Percentiles rank a stretch among this genome's conserved stretches.
phyloP scores from a whole-genome alignment of 345 rosid species.

The Lepidium didymum region DNA sequence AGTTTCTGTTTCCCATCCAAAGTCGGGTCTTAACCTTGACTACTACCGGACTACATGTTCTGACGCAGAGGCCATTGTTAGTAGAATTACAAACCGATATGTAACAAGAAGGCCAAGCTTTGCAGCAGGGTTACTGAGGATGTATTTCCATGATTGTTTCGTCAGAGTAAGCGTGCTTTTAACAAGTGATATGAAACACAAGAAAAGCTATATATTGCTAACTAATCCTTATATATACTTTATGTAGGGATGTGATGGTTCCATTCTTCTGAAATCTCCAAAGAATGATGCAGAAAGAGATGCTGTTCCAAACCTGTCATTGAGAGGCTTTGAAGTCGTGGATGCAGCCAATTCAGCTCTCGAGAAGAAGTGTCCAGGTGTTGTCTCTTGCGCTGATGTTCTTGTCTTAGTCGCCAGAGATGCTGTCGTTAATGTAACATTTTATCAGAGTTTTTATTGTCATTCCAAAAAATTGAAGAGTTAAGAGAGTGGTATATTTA shows the following conservation, averaged over 20 bases:
- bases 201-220: neutral
- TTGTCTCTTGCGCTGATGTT: conserved; percentile 64
- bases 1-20: conserved; percentile 5
- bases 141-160: conserved; percentile 56
- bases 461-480: neutral
- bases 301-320: conserved; percentile 29
- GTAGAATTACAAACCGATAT: conserved; percentile 12
- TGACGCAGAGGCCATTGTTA: conserved; percentile 24
- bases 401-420: conserved; percentile 56
- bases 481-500: neutral
- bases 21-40: conserved; percentile 19
- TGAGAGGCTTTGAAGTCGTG: conserved; percentile 45
- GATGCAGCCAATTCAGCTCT: conserved; percentile 38
- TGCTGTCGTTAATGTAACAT: conserved; percentile 38
- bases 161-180: conserved; percentile 32
- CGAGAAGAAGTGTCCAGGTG: conserved; percentile 35
- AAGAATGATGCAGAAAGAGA: conserved; percentile 40
- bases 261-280: conserved; percentile 37
- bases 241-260: conserved; percentile 52
- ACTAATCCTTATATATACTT: neutral
- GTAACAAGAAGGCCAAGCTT: conserved; percentile 16
- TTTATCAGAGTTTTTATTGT: neutral
- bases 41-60: too few relatives aligned
- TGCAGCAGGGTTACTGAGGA: conserved; percentile 41
- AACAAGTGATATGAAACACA: neutral